Conservation (phyloP, 495 filamentous ascomycete species). For the Aspergillus mulundensis region DNA sequence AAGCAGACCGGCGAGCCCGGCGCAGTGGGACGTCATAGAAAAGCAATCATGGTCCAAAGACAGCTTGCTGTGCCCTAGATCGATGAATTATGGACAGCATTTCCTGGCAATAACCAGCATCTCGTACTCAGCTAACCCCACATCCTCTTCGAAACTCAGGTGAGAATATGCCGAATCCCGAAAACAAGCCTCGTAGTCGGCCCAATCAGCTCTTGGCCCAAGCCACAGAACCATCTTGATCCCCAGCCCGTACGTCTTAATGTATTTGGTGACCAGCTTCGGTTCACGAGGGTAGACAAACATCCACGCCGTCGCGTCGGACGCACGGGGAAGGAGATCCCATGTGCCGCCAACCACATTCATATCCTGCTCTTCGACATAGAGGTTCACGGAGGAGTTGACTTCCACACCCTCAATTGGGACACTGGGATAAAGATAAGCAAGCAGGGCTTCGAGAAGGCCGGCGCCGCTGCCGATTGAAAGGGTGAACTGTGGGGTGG, state of each 20-base stretch:
- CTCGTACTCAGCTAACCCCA: slow-evolving; percentile 34
- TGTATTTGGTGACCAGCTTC: slow-evolving; percentile 40
- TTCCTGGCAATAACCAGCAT: slow-evolving; percentile 22
- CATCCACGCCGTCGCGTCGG: slow-evolving; percentile 43
- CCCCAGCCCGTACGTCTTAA: slow-evolving; percentile 25
- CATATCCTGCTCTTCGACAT: slow-evolving; percentile 40
- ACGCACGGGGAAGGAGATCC: slow-evolving; percentile 31
- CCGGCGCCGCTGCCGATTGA: slow-evolving; percentile 55
- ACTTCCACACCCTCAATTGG: slow-evolving; percentile 47
- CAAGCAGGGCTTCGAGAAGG: slow-evolving; percentile 48
- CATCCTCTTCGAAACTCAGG: slow-evolving; percentile 22
- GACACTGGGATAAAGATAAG: slow-evolving; percentile 19
- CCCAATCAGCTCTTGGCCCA: slow-evolving; percentile 47
- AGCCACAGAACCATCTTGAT: slow-evolving; percentile 46
- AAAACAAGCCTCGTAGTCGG: slow-evolving; percentile 36
- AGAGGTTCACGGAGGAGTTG: slow-evolving; percentile 37
- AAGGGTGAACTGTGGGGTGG: slow-evolving; percentile 34
- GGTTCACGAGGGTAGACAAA: slow-evolving; percentile 55
- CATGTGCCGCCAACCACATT: slow-evolving; percentile 42
- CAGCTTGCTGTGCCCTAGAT: background rate
- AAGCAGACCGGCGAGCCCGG: too few relatives aligned
- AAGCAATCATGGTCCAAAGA: too few relatives aligned
- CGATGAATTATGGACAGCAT: background rate
- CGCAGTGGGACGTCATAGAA: too few relatives aligned
- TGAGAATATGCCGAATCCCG: slow-evolving; percentile 19